Percentiles rank a stretch among this genome's conserved stretches.
phyloP scores from a whole-genome alignment of 768 basidiomycete species.

The Daedaleopsis nitida region DNA sequence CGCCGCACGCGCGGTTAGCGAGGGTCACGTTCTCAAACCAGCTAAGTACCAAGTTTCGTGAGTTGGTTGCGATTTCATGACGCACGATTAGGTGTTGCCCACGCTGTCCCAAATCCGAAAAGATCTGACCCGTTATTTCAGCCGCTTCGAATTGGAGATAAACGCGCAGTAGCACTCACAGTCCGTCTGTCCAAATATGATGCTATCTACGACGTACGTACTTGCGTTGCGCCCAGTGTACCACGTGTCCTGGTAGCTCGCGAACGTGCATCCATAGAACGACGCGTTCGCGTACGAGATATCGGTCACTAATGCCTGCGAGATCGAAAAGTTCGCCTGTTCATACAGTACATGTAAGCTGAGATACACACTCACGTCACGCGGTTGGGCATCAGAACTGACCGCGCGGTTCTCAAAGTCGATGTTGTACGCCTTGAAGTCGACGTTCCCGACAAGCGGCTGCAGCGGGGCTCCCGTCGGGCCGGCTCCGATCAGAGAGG shows the following conservation, averaged over 20 bases:
- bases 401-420: slow-evolving; percentile 71
- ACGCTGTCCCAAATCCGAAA: slow-evolving; percentile 66
- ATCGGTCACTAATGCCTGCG: slow-evolving; percentile 63
- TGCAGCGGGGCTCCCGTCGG: slow-evolving; percentile 57
- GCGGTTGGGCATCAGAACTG: background rate
- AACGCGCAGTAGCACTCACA: too few relatives aligned
- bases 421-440: slow-evolving; percentile 70
- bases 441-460: slow-evolving; percentile 50
- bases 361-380: background rate
- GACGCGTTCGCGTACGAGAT: slow-evolving; percentile 69
- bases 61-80: too few relatives aligned
- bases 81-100: slow-evolving; percentile 17
- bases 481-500: slow-evolving; percentile 61
- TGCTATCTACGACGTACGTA: slow-evolving; percentile 63
- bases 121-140: slow-evolving; percentile 42
- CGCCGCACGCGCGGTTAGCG: slow-evolving; percentile 65
- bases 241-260: slow-evolving; percentile 68
- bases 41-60: too few relatives aligned
- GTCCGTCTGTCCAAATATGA: slow-evolving; percentile 65
- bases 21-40: slow-evolving; percentile 62
- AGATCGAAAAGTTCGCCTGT: slow-evolving; percentile 57
- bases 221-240: slow-evolving; percentile 60
- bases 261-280: slow-evolving; percentile 63
- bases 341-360: too few relatives aligned
- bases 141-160: too few relatives aligned